Base-by-base conservation (phyloP, 2,329 filamentous ascomycete genomes). In the Escovopsis weberi region DNA sequence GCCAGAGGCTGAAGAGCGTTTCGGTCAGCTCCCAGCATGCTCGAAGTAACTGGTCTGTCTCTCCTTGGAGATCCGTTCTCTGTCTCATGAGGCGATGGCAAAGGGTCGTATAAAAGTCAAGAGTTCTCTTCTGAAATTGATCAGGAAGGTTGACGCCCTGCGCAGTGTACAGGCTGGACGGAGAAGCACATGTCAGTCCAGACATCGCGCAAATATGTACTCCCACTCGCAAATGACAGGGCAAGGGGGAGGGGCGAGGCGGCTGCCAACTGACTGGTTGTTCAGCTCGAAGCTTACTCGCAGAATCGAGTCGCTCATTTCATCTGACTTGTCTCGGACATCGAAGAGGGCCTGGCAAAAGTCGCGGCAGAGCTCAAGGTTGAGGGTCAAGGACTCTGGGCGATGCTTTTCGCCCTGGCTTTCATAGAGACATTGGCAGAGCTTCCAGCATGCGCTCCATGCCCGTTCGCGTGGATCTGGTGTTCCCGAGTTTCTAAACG, bases 21-120 rank as follows among this genome's bases (percentile, higher is more conserved):
- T 94, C 88, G 7, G 88, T 86, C 11, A 96, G 64, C 3, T 80
- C 75, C 89, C 89, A 95, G 56, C 88, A 94, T 19, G 87, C 85
- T 43, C 81, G 75, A 4, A 95, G 70, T 4, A 95, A 69, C 6
- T 84, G 80, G 58, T 94, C 87, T 0, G 85, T 89, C 54, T 94
- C 85, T 48, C 83, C 80, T 0, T 78, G 80, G 2, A 88, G 61
- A 26, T 85, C 81, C 42, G 76, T 82, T 44, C 85, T 76, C 59
- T 94, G 86, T 59, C 94, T 95, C 87, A 95, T 95, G n/a, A 95
- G 65, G 34, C 89, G 79, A 59, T 95, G 89, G 55, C 89, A 95
- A 3, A 96, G 62, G 0, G 89, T 94, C 51, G 94, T 82, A 55
- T 95, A 95, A 53, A 95, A 95, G 54, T 95, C 89, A 44, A 96